A percentile compares a stretch with the other conserved stretches of the same genome.
These are phyloP conservation scores for Puya raimondii DNA, from an alignment of 176 grass and related monocot species.

Conservation along the genomic window DNA sequence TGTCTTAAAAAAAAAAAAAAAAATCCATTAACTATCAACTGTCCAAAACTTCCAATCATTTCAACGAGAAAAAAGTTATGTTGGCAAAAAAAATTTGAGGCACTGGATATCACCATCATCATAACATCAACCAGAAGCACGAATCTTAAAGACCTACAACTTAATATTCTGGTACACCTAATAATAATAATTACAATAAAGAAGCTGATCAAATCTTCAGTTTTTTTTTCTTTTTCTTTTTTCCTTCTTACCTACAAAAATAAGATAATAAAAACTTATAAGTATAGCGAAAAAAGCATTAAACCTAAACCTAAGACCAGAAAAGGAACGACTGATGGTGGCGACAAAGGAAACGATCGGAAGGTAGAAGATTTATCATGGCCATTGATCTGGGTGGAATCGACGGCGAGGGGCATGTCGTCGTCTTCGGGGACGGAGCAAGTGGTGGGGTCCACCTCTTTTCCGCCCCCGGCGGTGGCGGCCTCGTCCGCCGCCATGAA, in stretches of 20 bases:
- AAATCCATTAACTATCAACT: too few species aligned
- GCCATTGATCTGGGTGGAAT: constrained; percentile 34
- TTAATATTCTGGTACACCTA: too few species aligned
- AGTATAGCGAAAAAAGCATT: constrained; percentile 14
- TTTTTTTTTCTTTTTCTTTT: too few species aligned
- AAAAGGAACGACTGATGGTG: neutral
- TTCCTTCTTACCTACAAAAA: neutral
- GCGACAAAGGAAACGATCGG: neutral
- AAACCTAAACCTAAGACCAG: constrained; percentile 4
- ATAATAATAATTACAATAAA: too few species aligned
- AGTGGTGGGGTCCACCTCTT: constrained; percentile 21
- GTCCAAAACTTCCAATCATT: too few species aligned
- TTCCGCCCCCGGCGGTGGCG: constrained; percentile 6
- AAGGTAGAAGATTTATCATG: constrained; percentile 9
- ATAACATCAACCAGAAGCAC: too few species aligned
- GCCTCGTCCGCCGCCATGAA: constrained; percentile 70
- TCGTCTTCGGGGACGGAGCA: constrained; percentile 44
- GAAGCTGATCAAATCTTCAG: too few species aligned
- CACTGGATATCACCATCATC: too few species aligned
- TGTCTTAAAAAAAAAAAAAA: too few species aligned
- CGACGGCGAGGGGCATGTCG: constrained; percentile 61
- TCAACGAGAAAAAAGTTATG: too few species aligned
- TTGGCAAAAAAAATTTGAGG: too few species aligned
- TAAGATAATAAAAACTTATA: constrained; percentile 16
- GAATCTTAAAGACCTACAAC: too few species aligned